Evolutionary conservation across 1,284 basidiomycete species (phyloP), one percentile per base, ranked within the genome.

Genomic region (Laetiporus sulphureus): DNA sequence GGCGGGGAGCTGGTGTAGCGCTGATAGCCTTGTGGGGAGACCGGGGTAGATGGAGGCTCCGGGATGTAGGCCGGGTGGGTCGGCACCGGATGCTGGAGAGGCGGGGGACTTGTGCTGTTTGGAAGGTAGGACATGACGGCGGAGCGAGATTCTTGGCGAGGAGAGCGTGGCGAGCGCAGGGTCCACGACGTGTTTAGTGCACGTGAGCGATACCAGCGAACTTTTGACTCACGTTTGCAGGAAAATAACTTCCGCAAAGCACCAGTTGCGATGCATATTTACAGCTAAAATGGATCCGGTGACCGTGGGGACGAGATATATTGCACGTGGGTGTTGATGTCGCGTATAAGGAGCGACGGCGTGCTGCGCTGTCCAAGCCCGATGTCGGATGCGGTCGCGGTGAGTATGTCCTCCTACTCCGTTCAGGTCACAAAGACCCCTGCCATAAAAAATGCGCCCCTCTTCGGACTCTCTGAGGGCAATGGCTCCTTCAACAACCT

Each of bases 61-160:
- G 90, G 90, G 39, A 92, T 90, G 61, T 86, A 91, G 0, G 86
- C 83, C 3, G 88, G 89, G 54, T 93, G 90, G 0, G 91, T 92
- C 0, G 91, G 91, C 4, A 92, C 88, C 2, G 91, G 90, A 59
- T 94, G 90, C 45, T 89, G 83, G 2, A 93, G 73, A 1, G 87
- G 89, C 2, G 88, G 86, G 0, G 88, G 88, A 0, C 87, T 89
- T 39, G 69, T 66, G 11, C 69, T 73, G 45, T 67, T 69, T 53
- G 63, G 68, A 49, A 68, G 66, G 54, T 63, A 66, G 32, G 63
- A 53, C 68, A 73, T 71, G n/a, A n/a, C n/a, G n/a, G n/a, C n/a
- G n/a, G n/a, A n/a, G n/a, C n/a, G n/a, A n/a, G n/a, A n/a, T n/a
- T n/a, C n/a, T n/a, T n/a, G 20, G n/a, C 29, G 38, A 4, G 27